phyloP scores from a whole-genome alignment of 2,329 filamentous ascomycete genomes.

The Aspergillaceae sp. region DNA sequence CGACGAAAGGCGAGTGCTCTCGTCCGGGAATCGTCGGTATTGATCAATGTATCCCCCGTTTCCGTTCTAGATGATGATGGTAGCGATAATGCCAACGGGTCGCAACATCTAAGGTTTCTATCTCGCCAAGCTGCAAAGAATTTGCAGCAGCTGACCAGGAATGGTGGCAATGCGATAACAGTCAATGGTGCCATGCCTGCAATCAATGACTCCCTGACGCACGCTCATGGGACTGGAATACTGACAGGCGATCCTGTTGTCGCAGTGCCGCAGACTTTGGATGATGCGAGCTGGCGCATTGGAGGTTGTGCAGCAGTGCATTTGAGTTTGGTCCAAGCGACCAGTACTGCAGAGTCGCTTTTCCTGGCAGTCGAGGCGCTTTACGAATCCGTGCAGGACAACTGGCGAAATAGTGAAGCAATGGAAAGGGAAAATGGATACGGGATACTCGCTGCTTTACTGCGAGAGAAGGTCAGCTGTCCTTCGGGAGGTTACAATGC shows the following conservation, averaged over 20 bases:
- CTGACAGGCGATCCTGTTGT: slow-evolving; percentile 78
- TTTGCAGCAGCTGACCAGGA: slow-evolving; percentile 60
- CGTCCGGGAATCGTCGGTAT: slow-evolving; percentile 68
- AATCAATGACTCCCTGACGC: slow-evolving; percentile 79
- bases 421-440: slow-evolving; percentile 97
- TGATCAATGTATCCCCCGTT: slow-evolving; percentile 74
- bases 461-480: slow-evolving; percentile 65
- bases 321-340: slow-evolving; percentile 73
- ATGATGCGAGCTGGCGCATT: slow-evolving; percentile 86
- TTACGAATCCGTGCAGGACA: slow-evolving; percentile 76
- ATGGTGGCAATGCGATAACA: slow-evolving; percentile 67
- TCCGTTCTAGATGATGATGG: slow-evolving; percentile 76
- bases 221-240: slow-evolving; percentile 70
- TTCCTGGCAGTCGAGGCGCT: slow-evolving; percentile 72
- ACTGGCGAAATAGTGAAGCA: slow-evolving; percentile 95
- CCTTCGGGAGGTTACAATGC: slow-evolving; percentile 14
- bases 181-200: slow-evolving; percentile 83
- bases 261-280: slow-evolving; percentile 70
- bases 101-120: slow-evolving; percentile 65
- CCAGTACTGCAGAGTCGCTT: slow-evolving; percentile 60
- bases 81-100: slow-evolving; percentile 60
- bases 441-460: slow-evolving; percentile 70
- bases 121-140: slow-evolving; percentile 62
- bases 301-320: slow-evolving; percentile 84
- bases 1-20: slow-evolving; percentile 74